These are phyloP conservation scores for Yarrowia yakushimensis DNA, from an alignment of 805 yeast species.

Conservation along the genomic window DNA sequence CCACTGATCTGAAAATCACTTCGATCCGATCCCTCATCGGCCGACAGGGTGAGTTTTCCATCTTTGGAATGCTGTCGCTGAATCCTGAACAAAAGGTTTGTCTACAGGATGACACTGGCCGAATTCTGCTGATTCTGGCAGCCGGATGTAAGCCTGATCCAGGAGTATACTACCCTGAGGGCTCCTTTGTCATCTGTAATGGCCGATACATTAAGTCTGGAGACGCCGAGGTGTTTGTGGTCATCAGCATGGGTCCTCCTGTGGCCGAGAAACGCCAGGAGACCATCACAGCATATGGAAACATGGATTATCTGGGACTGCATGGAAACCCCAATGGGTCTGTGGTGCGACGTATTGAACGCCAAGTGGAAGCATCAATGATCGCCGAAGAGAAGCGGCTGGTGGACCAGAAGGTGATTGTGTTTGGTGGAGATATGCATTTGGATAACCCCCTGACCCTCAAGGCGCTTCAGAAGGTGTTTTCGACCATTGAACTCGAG, in stretches of 20 bases:
- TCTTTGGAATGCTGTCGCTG: conserved; percentile 71
- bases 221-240: conserved; percentile 56
- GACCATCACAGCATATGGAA: conserved; percentile 70
- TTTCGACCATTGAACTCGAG: conserved; percentile 52
- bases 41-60: conserved; percentile 69
- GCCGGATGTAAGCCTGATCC: conserved; percentile 58
- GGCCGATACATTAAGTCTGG: conserved; percentile 62
- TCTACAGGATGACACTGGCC: conserved; percentile 77
- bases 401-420: conserved; percentile 54
- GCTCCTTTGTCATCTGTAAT: conserved; percentile 75
- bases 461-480: conserved; percentile 63
- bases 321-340: conserved; percentile 35
- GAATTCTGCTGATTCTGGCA: conserved; percentile 56
- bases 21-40: conserved; percentile 83
- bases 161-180: conserved; percentile 63
- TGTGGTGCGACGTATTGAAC: conserved; percentile 53
- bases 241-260: conserved; percentile 77
- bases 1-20: conserved; percentile 46
- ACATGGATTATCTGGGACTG: conserved; percentile 63
- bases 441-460: conserved; percentile 58
- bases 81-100: conserved; percentile 66
- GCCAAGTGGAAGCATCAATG: conserved; percentile 53
- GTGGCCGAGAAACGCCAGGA: conserved; percentile 72
- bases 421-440: conserved; percentile 72
- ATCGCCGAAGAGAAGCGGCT: conserved; percentile 54